phyloP scores from a whole-genome alignment of 495 filamentous ascomycete genomes.

The Parmelia sp. region DNA sequence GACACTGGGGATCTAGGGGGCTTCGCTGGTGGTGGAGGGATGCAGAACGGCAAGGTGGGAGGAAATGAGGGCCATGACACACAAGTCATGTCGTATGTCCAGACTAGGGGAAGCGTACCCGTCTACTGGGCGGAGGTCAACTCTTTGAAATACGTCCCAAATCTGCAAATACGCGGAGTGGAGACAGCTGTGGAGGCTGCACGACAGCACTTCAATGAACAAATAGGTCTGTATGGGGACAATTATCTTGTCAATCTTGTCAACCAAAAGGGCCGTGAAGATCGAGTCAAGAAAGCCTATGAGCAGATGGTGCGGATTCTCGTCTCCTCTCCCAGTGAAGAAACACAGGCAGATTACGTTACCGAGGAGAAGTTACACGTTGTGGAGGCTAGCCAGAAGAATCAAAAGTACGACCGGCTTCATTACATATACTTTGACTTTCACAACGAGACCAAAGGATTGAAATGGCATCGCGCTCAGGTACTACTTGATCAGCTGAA shows the following conservation, averaged over 20 bases:
- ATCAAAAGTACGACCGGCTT: constrained; percentile 66
- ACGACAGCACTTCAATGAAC: constrained; percentile 80
- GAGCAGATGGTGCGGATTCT: constrained; percentile 76
- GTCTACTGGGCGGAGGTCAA: constrained; percentile 95
- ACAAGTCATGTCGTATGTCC: constrained; percentile 87
- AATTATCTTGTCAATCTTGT: constrained; percentile 96
- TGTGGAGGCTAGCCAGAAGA: constrained; percentile 57
- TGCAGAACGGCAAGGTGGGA: constrained; percentile 61
- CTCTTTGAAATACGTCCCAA: constrained; percentile 79
- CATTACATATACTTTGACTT: constrained; percentile 99
- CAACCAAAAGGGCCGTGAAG: constrained; percentile 87
- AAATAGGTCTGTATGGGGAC: constrained; percentile 87
- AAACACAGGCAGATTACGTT: constrained; percentile 45
- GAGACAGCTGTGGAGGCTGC: constrained; percentile 77
- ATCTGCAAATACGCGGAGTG: constrained; percentile 75
- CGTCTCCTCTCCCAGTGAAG: constrained; percentile 60
- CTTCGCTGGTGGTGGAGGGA: constrained; percentile 68
- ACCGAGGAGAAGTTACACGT: constrained; percentile 74
- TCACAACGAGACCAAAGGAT: constrained; percentile 91
- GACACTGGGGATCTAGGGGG: constrained; percentile 64
- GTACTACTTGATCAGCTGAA: constrained; percentile 74
- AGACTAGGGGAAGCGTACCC: constrained; percentile 90
- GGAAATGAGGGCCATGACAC: constrained; percentile 58
- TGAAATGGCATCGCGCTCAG: constrained; percentile 88
- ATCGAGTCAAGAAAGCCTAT: constrained; percentile 81